These are phyloP conservation scores for Fusarium chlamydosporum DNA, from an alignment of 2,329 filamentous ascomycete species.

Conservation along the genomic window DNA sequence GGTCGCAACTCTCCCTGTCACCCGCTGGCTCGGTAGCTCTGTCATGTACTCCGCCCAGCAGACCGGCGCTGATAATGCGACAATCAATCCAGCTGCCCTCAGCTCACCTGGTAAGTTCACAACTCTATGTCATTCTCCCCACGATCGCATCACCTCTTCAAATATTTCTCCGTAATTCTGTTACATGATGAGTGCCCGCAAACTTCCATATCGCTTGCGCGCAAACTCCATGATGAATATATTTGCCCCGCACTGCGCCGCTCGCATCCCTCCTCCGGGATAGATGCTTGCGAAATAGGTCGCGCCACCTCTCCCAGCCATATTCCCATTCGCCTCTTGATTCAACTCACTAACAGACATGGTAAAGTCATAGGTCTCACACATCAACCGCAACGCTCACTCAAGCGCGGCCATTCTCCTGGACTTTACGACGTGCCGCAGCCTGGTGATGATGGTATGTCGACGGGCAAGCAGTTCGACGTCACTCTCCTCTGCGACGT, in stretches of 20 bases:
- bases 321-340: neutral
- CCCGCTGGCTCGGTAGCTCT: conserved; percentile 49
- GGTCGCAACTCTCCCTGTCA: conserved; percentile 43
- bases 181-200: conserved; percentile 2
- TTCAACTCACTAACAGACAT: conserved; percentile 49
- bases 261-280: conserved; percentile 14
- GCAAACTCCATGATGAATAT: conserved; percentile 35
- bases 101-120: conserved; percentile 78
- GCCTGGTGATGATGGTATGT: conserved; percentile 82
- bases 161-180: conserved; percentile 23
- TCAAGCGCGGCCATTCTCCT: conserved; percentile 85
- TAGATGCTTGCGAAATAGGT: conserved; percentile 13
- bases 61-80: conserved; percentile 85
- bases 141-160: conserved; percentile 35
- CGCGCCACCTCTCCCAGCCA: conserved; percentile 22
- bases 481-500: conserved; percentile 54
- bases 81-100: conserved; percentile 91
- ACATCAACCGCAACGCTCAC: conserved; percentile 72
- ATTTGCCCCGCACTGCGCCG: conserved; percentile 35
- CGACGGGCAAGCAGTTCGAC: conserved; percentile 55
- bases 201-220: conserved; percentile 18
- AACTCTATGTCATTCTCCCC: conserved; percentile 27
- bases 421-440: conserved; percentile 68
- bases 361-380: conserved; percentile 60
- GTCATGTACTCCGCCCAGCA: conserved; percentile 63